Evolutionary conservation across 352 stramenopile genomes (phyloP).

Genomic region (Phytopythium sindhum): DNA sequence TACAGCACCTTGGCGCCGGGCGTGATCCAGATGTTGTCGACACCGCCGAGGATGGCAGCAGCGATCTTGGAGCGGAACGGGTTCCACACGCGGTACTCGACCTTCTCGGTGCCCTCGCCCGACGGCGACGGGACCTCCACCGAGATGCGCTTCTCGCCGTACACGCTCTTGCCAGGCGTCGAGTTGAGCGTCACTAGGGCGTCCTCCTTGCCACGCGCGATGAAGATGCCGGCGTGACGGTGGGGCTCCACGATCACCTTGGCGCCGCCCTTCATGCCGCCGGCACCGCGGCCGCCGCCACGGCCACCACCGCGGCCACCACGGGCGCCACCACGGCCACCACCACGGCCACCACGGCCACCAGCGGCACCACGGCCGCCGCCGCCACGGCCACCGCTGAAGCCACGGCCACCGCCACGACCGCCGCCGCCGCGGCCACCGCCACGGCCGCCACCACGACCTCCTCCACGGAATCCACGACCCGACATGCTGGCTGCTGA

Average conservation of each 20-base stretch:
- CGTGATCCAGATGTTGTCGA: conserved; percentile 98
- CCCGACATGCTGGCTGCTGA: conserved; percentile 31
- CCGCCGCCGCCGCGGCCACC: conserved; percentile 49
- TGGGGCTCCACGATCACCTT: conserved; percentile 98
- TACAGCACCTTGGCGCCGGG: conserved; percentile 98
- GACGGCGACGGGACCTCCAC: conserved; percentile 93
- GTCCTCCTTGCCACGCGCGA: conserved; percentile 98
- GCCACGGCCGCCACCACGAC: conserved; percentile 49
- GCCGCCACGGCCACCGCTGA: conserved; percentile 40
- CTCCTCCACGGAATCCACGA: conserved; percentile 59
- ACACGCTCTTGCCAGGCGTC: conserved; percentile 98
- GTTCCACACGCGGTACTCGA: conserved; percentile 99
- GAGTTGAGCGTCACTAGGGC: conserved; percentile 98
- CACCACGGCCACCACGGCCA: conserved; percentile 35
- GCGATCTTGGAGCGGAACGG: conserved; percentile 99
- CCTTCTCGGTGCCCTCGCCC: conserved; percentile 92
- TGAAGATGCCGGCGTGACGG: conserved; percentile 98
- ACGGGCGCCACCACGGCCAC: conserved; percentile 34
- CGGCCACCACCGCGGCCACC: conserved; percentile 58
- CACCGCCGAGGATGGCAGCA: conserved; percentile 97
- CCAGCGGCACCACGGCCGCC: conserved; percentile 35
- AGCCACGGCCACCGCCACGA: conserved; percentile 48
- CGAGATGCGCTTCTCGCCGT: conserved; percentile 99
- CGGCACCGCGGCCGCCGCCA: conserved; percentile 52
- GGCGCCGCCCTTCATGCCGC: conserved; percentile 93